Evolutionary conservation across 257 asterid species (phyloP), one percentile per base, ranked within the genome.

Genomic region (Eustoma russellianum): DNA sequence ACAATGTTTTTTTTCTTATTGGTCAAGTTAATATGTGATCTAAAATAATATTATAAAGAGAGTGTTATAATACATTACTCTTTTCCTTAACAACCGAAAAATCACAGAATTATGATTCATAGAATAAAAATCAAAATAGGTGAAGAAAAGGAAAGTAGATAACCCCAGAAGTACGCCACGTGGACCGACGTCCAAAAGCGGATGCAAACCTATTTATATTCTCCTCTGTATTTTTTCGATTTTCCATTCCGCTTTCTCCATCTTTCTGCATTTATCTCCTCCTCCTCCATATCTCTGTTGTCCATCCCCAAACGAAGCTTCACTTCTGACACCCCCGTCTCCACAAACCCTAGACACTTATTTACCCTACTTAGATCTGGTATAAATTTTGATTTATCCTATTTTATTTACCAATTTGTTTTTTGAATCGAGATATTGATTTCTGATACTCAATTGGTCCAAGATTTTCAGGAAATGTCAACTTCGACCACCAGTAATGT

Each of bases 401-500:
- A 17, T n/a, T 9, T 18, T 7, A 28, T 13, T 53, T 41, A 1
- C 6, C 35, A 3, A 1, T 17, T 57, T 70, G 33, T 33, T 17
- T 65, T 34, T 17, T 10, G 16, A 18, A 19, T 7, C 13, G 17
- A 14, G 24, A 5, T 40, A 17, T n/a, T 52, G 38, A 50, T 53
- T 50, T 38, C 24, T 12, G 10, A 1, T 41, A 43, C 46, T 45
- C 56, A 47, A 50, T 68, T 72, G 65, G 56, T 50, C 34, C 52
- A 30, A 41, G 43, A 17, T 10, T 18, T 17, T 47, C 13, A 12
- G 41, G 55, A 12, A 46, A 90, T 86, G 98, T 85, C 88, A 52
- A 86, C 78, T 71, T 70, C 88, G 11, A 61, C 79, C 60, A 90
- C 98, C 48, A 86, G 94, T 71, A 78, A 59, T 65, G 85, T 90